Evolutionary conservation across 2,329 filamentous ascomycete species (phyloP).

Genomic region (Sporothrix pallida): DNA sequence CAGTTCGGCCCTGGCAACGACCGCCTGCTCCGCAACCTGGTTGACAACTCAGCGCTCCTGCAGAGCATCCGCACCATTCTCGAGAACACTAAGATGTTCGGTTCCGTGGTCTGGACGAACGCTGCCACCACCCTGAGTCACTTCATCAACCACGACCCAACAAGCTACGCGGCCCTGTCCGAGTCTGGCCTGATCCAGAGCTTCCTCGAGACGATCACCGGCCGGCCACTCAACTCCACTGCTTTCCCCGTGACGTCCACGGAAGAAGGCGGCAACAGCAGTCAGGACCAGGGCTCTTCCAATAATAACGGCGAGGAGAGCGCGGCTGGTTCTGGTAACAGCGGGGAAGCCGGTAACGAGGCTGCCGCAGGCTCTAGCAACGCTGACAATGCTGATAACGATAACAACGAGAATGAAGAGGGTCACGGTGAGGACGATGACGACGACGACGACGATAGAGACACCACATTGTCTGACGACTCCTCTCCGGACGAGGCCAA

Average conservation of each 20-base stretch:
- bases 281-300: not conserved
- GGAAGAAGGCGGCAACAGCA: no score
- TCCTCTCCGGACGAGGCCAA: slow-evolving; percentile 43
- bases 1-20: slow-evolving; percentile 74
- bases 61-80: slow-evolving; percentile 80
- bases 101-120: slow-evolving; percentile 94
- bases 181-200: slow-evolving; percentile 90
- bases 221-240: slow-evolving; percentile 51
- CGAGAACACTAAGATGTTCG: slow-evolving; percentile 77
- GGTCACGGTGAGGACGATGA: slow-evolving; percentile 35
- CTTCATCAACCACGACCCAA: slow-evolving; percentile 98
- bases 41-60: slow-evolving; percentile 87
- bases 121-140: slow-evolving; percentile 89
- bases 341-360: slow-evolving; percentile 3
- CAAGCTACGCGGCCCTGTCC: slow-evolving; percentile 93
- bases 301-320: slow-evolving; percentile 1
- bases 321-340: not conserved
- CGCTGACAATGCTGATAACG: slow-evolving; percentile 18
- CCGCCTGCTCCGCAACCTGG: slow-evolving; percentile 86
- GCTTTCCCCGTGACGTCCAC: not conserved
- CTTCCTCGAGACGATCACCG: slow-evolving; percentile 81
- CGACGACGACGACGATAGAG: slow-evolving; percentile 45
- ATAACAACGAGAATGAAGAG: slow-evolving; percentile 41
- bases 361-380: slow-evolving; percentile 30
- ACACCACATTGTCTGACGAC: slow-evolving; percentile 50